phyloP scores from a whole-genome alignment of 805 yeast species.

The Candida ipomoeae region DNA sequence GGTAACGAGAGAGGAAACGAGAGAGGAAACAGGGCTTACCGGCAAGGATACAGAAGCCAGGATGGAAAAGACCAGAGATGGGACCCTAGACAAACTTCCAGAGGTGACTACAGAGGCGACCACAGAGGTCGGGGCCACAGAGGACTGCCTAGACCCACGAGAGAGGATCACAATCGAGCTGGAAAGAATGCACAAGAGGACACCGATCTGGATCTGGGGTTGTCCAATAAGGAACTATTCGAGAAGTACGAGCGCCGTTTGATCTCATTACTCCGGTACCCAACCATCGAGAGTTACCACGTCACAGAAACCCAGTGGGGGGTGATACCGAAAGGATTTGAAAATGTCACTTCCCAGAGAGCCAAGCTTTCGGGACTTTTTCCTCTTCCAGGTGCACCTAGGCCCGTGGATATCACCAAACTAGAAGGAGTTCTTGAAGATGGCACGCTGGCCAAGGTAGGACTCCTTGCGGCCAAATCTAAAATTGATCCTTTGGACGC shows the following conservation, averaged over 20 bases:
- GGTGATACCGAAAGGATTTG: conserved; percentile 65
- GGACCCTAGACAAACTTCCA: conserved; percentile 6
- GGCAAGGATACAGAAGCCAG: conserved; percentile 13
- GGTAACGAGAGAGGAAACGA: neutral
- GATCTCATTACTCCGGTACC: conserved; percentile 33
- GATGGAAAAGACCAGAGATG: conserved; percentile 18
- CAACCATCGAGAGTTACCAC: conserved; percentile 49
- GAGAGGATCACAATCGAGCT: neutral
- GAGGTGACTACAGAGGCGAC: conserved; percentile 1
- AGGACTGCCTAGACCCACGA: conserved; percentile 7
- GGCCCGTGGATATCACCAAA: conserved; percentile 41
- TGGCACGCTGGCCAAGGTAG: conserved; percentile 23
- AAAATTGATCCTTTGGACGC: conserved; percentile 40
- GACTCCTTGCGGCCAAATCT: conserved; percentile 30
- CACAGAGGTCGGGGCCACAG: conserved; percentile 1
- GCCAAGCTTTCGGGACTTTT: conserved; percentile 79
- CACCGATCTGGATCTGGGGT: conserved; percentile 12
- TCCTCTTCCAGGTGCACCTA: conserved; percentile 53
- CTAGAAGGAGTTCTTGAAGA: conserved; percentile 37
- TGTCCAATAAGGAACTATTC: conserved; percentile 21
- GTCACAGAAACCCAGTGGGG: conserved; percentile 64
- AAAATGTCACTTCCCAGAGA: conserved; percentile 65
- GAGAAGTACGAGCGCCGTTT: conserved; percentile 23
- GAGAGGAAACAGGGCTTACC: conserved; percentile 9
- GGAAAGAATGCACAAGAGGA: conserved; percentile 1